phyloP scores from a whole-genome alignment of 305 asterid genomes.

The Withania somnifera region DNA sequence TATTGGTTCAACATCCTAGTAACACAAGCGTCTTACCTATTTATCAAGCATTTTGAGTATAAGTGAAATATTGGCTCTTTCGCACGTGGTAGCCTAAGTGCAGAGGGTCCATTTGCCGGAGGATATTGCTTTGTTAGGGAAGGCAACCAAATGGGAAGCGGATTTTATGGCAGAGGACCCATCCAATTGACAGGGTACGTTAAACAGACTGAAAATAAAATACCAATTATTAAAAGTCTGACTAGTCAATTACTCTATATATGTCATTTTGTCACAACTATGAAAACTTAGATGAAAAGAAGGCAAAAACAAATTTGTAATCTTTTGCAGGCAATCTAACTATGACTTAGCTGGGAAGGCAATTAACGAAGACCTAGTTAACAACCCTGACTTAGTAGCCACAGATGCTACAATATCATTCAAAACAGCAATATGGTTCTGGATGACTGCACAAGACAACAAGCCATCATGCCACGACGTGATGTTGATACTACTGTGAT shows the following conservation, averaged over 20 bases:
- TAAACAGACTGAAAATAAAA: background rate
- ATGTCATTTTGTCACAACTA: background rate
- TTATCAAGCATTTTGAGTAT: too few relatives aligned
- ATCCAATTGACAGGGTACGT: slow-evolving; percentile 17
- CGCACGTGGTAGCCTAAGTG: slow-evolving; percentile 15
- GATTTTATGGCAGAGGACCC: slow-evolving; percentile 24
- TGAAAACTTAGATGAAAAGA: background rate
- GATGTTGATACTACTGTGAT: too few relatives aligned
- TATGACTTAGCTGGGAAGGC: slow-evolving; percentile 14
- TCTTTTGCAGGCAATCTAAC: slow-evolving; percentile 9
- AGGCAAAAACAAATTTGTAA: too few relatives aligned
- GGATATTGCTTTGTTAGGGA: slow-evolving; percentile 18
- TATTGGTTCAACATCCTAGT: too few relatives aligned
- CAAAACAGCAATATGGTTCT: slow-evolving; percentile 24
- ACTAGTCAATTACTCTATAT: too few relatives aligned
- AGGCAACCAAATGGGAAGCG: slow-evolving; percentile 8
- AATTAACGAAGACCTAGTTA: slow-evolving; percentile 8
- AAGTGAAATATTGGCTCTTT: background rate
- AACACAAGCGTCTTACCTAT: background rate
- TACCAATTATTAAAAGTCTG: background rate
- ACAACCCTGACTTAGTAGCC: slow-evolving; percentile 22
- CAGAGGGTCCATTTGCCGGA: slow-evolving; percentile 21
- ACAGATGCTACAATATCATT: slow-evolving; percentile 13
- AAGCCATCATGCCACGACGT: slow-evolving; percentile 22
- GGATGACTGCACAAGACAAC: slow-evolving; percentile 20